Conservation (phyloP, 768 basidiomycete species). For the Lactarius vividus region DNA sequence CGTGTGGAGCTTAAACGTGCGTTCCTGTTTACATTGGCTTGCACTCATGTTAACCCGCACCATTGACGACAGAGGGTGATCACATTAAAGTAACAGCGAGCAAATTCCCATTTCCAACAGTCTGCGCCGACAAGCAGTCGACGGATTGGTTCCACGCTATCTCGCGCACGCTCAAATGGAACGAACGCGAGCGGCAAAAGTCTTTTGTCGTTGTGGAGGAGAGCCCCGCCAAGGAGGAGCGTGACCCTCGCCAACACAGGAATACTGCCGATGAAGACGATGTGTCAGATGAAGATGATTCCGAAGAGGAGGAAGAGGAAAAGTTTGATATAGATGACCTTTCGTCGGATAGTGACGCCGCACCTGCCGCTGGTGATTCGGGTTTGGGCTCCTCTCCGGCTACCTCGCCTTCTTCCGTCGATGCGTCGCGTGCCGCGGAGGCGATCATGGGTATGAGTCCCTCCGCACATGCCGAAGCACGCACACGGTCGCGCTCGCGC, state of each 20-base stretch:
- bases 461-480: constrained; percentile 12
- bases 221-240: constrained; percentile 47
- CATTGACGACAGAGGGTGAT: constrained; percentile 75
- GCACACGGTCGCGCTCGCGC: constrained; percentile 14
- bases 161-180: constrained; percentile 96
- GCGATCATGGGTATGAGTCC: constrained; percentile 26
- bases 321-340: constrained; percentile 91
- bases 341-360: constrained; percentile 36
- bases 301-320: constrained; percentile 65
- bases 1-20: constrained; percentile 92
- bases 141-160: constrained; percentile 99
- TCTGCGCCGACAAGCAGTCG: constrained; percentile 96
- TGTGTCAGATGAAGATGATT: constrained; percentile 45
- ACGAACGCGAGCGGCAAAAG: constrained; percentile 97
- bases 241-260: not conserved
- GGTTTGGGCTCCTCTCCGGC: not conserved
- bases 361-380: not conserved
- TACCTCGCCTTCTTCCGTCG: constrained; percentile 9
- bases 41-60: constrained; percentile 18
- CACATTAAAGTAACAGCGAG: constrained; percentile 98
- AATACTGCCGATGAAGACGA: constrained; percentile 34
- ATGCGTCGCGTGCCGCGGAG: constrained; percentile 24
- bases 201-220: constrained; percentile 99
- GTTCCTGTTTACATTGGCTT: constrained; percentile 31
- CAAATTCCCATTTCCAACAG: constrained; percentile 97